Conservation (phyloP, 164 flowering plant species). For the Akebia trifoliata region DNA sequence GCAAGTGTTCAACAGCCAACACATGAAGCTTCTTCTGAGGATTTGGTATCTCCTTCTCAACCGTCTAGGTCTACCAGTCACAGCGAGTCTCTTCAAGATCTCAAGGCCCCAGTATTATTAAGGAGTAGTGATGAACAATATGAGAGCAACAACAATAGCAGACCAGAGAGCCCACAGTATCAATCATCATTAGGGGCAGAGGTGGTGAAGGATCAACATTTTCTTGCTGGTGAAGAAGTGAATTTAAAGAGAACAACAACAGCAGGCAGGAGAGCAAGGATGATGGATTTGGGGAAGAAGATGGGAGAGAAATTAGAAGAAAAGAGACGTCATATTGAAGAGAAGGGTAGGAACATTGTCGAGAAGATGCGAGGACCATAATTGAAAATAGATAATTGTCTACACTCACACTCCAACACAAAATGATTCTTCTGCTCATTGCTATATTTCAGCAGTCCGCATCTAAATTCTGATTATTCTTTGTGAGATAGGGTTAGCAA, state of each 20-base stretch:
- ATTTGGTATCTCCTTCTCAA: conserved; percentile 7
- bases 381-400: no score
- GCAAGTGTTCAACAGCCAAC: conserved; percentile 14
- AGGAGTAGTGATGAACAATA: conserved; percentile 21
- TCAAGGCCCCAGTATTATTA: conserved; percentile 42
- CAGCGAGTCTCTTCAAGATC: conserved; percentile 31
- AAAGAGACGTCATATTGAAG: conserved; percentile 75
- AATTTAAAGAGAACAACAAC: conserved; percentile 54
- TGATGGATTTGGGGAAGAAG: conserved; percentile 86
- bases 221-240: conserved; percentile 32
- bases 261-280: conserved; percentile 65
- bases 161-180: conserved; percentile 19
- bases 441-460: no score
- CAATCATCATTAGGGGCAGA: conserved; percentile 24
- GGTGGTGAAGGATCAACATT: conserved; percentile 20
- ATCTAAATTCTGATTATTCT: no score
- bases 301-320: conserved; percentile 93
- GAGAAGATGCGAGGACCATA: conserved; percentile 75
- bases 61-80: conserved; percentile 18
- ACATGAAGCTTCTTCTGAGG: conserved; percentile 13
- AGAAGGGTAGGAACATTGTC: conserved; percentile 66
- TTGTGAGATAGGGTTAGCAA: no score
- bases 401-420: no score
- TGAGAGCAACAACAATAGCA: conserved; percentile 17
- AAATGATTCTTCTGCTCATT: no score